Percentiles rank a stretch among this genome's conserved stretches.
Evolutionary conservation across 2,329 filamentous ascomycete species (phyloP).

Genomic region (Nannizziopsis arthrosporioides): DNA sequence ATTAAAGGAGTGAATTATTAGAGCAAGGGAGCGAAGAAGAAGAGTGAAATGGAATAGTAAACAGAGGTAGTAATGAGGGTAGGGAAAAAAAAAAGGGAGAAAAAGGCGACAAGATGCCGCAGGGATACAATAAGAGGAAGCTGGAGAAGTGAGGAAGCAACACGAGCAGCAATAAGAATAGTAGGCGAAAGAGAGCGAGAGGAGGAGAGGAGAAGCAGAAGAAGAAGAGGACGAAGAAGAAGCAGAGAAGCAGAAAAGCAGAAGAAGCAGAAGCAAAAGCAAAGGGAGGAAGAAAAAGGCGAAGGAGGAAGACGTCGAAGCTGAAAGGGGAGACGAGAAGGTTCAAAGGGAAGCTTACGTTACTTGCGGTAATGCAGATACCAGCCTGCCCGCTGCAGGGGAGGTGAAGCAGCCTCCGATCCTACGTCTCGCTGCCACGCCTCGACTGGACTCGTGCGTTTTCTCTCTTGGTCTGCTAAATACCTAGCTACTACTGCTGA

Average conservation of each 20-base stretch:
- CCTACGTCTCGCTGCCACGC: too few species aligned
- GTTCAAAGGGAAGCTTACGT: too few species aligned
- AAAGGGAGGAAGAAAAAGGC: constrained; percentile 8
- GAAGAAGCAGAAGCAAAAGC: constrained; percentile 11
- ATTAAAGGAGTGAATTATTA: constrained; percentile 10
- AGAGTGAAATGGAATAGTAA: constrained; percentile 2
- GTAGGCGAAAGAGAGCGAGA: constrained; percentile 6
- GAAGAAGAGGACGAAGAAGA: constrained; percentile 4
- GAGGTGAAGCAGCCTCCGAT: too few species aligned
- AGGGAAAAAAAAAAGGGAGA: constrained; percentile 7
- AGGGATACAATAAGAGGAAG: constrained; percentile 7
- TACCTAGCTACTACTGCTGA: too few species aligned
- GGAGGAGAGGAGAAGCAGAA: constrained; percentile 8
- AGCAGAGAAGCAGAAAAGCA: constrained; percentile 13
- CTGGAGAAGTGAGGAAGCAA: too few species aligned
- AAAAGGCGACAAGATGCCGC: constrained; percentile 9
- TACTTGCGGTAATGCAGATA: too few species aligned
- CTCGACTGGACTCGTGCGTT: too few species aligned
- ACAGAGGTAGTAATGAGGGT: constrained; percentile 8
- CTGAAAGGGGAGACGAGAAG: background rate
- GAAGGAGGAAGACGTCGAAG: constrained; percentile 2
- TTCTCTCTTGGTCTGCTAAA: too few species aligned
- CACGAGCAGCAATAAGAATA: constrained; percentile 15
- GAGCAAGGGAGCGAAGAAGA: background rate
- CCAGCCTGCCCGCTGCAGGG: too few species aligned